Base-by-base conservation (phyloP, 2,329 filamentous ascomycete species). In the Ilyonectria destructans region DNA sequence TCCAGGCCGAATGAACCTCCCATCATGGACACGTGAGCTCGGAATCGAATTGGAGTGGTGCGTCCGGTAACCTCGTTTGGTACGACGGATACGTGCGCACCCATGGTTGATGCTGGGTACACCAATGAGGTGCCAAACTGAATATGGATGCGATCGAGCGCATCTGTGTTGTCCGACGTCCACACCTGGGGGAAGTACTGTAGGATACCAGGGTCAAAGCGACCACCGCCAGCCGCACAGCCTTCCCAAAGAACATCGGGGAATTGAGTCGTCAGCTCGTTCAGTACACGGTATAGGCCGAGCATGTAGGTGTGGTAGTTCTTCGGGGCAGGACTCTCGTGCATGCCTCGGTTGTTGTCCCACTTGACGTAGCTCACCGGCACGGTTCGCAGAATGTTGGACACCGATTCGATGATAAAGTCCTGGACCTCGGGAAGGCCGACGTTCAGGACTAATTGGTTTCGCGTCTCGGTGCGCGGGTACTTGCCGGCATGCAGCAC, bases 1-100 rank as follows among this genome's bases (percentile, higher is more conserved):
- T 92, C 90, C 12, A 92, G 84, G 0, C 90, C 90, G 71, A 92
- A 92, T 0, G 88, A 90, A 2, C 90, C 90, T 62, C 90, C 90
- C 90, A 91, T 91, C 82, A 91, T 89, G 6, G 90, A 90, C 0
- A 92, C 90, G 62, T 91, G 89, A 0, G 87, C 89, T 37, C 90
- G 88, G 81, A 92, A 91, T 1, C 78, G 77, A 13, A 92, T 83
- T 0, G 89, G 85, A 1, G 86, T 86, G 1, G 84, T 87, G 21
- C 90, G 87, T 0, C 82, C 78, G 0, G 88, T 90, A 37, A 88
- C 79, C 0, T 86, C 84, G 70, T 91, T 92, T 1, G 90, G 90
- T 0, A 90, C 85, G 0, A 85, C 85, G 9, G 88, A 90, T 37
- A 92, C 82, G 75, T 92, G 90, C n/a, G 89, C 90, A 1, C 88